A percentile compares a stretch with the other conserved stretches of the same genome.
Evolutionary conservation across 768 basidiomycete species (phyloP).

Genomic region (Mycena galopus): DNA sequence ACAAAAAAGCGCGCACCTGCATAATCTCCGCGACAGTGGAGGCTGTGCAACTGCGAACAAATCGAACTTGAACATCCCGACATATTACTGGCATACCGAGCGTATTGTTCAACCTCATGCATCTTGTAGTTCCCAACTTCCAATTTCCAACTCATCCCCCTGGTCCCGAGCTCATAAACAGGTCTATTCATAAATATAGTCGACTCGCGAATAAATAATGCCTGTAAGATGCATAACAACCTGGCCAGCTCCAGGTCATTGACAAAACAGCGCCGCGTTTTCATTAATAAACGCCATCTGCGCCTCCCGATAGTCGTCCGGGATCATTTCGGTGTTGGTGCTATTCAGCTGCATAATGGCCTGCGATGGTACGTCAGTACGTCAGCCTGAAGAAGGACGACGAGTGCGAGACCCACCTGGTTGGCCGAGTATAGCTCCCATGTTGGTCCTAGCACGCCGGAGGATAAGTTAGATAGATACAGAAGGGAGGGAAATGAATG

Average conservation of each 20-base stretch:
- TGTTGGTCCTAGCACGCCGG: conserved; percentile 1
- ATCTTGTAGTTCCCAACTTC: too few species aligned
- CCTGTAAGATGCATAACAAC: not conserved
- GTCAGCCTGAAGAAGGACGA: not conserved
- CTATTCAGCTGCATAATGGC: conserved; percentile 19
- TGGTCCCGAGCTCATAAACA: not conserved
- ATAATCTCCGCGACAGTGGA: too few species aligned
- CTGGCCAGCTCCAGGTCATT: not conserved
- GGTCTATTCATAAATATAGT: not conserved
- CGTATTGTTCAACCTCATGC: too few species aligned
- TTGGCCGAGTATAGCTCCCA: conserved; percentile 7
- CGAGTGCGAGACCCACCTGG: not conserved
- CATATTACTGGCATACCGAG: too few species aligned
- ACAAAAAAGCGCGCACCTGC: too few species aligned
- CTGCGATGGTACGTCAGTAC: not conserved
- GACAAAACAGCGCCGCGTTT: conserved; percentile 13
- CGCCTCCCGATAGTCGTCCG: conserved; percentile 5
- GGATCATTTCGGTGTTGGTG: conserved; percentile 22
- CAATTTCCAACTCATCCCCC: conserved; percentile 23
- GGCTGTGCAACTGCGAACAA: too few species aligned
- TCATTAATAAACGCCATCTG: conserved; percentile 12
- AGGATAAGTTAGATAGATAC: not conserved
- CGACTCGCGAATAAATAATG: not conserved
- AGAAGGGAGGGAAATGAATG: not conserved
- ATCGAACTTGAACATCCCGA: too few species aligned